phyloP scores from a whole-genome alignment of 2,329 filamentous ascomycete genomes.

The Diaporthe sp. region DNA sequence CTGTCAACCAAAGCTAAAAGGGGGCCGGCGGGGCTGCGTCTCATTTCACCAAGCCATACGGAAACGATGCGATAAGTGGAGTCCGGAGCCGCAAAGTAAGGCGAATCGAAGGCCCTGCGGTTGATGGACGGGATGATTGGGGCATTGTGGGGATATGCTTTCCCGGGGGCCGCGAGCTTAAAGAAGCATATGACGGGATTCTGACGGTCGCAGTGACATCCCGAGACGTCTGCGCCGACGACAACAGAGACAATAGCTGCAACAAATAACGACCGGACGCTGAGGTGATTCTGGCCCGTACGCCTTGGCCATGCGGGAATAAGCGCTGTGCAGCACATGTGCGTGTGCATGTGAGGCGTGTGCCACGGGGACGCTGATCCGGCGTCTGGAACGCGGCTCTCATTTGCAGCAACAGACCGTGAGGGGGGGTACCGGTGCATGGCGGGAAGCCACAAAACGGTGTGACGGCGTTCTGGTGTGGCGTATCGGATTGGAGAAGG shows the following conservation, averaged over 20 bases:
- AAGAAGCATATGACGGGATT: conserved; percentile 7
- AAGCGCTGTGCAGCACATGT: conserved; percentile 26
- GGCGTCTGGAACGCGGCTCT: conserved; percentile 39
- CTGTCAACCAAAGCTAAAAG: neutral
- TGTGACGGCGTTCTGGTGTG: conserved; percentile 12
- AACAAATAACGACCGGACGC: neutral
- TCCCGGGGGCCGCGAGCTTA: neutral
- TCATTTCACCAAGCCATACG: neutral
- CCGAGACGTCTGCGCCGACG: neutral
- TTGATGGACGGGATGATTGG: conserved; percentile 15
- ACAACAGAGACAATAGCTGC: neutral
- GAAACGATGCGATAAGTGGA: neutral
- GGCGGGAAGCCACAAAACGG: neutral
- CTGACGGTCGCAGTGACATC: neutral
- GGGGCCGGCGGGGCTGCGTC: conserved; percentile 15
- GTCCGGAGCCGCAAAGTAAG: conserved; percentile 1
- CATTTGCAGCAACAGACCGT: conserved; percentile 25
- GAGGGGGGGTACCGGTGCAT: neutral
- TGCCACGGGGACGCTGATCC: conserved; percentile 1
- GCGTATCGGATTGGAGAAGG: conserved; percentile 6
- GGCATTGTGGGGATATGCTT: conserved; percentile 7
- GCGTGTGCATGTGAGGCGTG: neutral
- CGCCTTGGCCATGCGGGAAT: neutral
- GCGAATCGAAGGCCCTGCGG: neutral
- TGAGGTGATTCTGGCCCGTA: neutral